These are phyloP conservation scores for Xylaria sp. DNA, from an alignment of 2,329 filamentous ascomycete species.

Conservation along the genomic window DNA sequence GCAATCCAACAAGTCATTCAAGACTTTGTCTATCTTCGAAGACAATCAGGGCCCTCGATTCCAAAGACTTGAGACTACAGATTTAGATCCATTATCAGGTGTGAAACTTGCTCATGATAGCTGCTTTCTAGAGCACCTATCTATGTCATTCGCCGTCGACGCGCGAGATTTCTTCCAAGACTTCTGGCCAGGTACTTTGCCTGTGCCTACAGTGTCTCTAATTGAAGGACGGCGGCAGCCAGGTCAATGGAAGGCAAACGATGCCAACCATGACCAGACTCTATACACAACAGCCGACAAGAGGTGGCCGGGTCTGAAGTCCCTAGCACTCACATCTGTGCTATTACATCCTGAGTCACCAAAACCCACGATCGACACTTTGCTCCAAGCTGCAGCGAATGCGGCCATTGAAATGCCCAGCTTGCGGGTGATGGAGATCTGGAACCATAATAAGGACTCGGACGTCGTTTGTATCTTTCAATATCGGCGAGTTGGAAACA, in stretches of 20 bases:
- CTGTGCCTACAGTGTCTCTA: not conserved
- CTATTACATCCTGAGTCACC: not conserved
- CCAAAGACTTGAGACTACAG: too few relatives aligned
- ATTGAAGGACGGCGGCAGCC: not conserved
- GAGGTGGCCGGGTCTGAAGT: slow-evolving; percentile 1
- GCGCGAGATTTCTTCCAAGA: slow-evolving; percentile 8
- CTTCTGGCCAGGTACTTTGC: not conserved
- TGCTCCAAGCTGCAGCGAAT: slow-evolving; percentile 15
- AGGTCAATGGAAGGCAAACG: not conserved
- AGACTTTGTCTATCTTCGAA: not conserved
- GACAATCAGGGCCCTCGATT: not conserved
- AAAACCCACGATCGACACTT: not conserved
- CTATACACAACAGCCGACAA: not conserved
- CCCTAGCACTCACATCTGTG: slow-evolving; percentile 5
- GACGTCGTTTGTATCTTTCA: not conserved
- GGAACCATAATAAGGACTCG: not conserved
- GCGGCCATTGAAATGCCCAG: not conserved
- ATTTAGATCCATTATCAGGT: not conserved
- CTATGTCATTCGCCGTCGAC: not conserved
- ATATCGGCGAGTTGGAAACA: not conserved
- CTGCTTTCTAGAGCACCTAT: slow-evolving; percentile 5
- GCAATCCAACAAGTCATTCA: too few relatives aligned
- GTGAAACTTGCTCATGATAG: not conserved
- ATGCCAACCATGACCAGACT: too few relatives aligned
- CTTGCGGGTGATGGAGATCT: not conserved